These are phyloP conservation scores for Nidularia pulvinata DNA, from an alignment of 768 basidiomycete species.

Conservation along the genomic window DNA sequence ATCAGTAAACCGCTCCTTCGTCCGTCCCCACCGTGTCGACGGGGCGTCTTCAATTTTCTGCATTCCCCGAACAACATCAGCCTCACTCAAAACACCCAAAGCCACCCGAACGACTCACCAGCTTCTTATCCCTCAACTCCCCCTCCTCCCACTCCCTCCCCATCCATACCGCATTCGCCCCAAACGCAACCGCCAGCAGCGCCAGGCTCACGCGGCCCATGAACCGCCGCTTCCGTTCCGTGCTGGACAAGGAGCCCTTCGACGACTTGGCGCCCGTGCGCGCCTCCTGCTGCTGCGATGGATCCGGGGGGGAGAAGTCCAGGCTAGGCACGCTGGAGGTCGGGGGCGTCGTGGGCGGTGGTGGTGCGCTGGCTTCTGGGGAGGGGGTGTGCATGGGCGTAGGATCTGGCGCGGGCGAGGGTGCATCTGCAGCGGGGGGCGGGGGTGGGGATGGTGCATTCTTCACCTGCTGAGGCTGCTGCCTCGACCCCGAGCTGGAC, in stretches of 20 bases:
- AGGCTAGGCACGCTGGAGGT: constrained; percentile 18
- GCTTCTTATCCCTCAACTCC: constrained; percentile 63
- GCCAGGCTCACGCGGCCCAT: constrained; percentile 55
- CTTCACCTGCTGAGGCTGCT: background rate
- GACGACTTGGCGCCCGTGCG: constrained; percentile 80
- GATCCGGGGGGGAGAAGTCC: constrained; percentile 63
- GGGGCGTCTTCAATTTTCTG: constrained; percentile 63
- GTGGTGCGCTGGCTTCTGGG: constrained; percentile 2
- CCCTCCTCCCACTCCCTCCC: constrained; percentile 80
- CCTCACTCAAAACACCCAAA: background rate
- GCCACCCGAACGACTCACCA: constrained; percentile 39
- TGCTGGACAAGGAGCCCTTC: constrained; percentile 75
- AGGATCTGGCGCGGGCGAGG: constrained; percentile 9
- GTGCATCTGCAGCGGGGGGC: constrained; percentile 9
- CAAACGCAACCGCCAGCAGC: constrained; percentile 53
- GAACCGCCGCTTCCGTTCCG: constrained; percentile 67
- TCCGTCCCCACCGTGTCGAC: constrained; percentile 64
- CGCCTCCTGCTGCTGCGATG: constrained; percentile 31
- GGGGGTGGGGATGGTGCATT: background rate
- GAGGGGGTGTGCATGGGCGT: too few species aligned
- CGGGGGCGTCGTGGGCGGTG: background rate
- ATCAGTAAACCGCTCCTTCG: constrained; percentile 57
- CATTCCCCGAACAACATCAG: background rate
- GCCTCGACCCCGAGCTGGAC: background rate
- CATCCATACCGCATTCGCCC: constrained; percentile 59